Conservation (phyloP, 192 early-diverging fungal species). For the Obelidium mucronatum region DNA sequence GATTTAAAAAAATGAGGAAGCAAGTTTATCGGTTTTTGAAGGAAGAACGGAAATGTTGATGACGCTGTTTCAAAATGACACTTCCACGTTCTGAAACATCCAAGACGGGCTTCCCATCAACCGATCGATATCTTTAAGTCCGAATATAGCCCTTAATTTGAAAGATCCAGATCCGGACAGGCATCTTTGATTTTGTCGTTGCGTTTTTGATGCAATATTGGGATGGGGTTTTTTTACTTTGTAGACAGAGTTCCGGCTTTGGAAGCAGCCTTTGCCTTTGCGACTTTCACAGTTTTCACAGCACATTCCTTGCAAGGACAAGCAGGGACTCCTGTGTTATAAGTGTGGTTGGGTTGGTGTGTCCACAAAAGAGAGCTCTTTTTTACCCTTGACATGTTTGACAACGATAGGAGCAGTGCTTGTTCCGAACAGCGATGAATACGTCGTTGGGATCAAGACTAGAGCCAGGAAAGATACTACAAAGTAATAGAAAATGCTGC, state of each 20-base stretch:
- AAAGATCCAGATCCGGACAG: not conserved
- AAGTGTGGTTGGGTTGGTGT: no score
- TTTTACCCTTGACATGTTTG: not conserved
- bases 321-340: slow-evolving; percentile 6
- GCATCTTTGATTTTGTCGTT: no score
- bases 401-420: not conserved
- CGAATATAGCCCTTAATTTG: not conserved
- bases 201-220: no score
- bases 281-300: not conserved
- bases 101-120: not conserved
- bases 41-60: no score
- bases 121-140: no score
- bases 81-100: not conserved
- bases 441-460: slow-evolving; percentile 79
- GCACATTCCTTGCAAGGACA: slow-evolving; percentile 13
- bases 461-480: slow-evolving; percentile 83
- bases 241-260: slow-evolving; percentile 9
- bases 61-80: no score
- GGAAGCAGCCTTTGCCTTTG: not conserved
- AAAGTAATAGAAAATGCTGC: slow-evolving; percentile 95
- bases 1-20: no score
- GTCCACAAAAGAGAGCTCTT: not conserved
- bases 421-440: slow-evolving; percentile 6
- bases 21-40: no score
- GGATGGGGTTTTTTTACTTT: no score